These are phyloP conservation scores for Tephrocybe sp. DNA, from an alignment of 768 basidiomycete genomes.

Conservation along the genomic window DNA sequence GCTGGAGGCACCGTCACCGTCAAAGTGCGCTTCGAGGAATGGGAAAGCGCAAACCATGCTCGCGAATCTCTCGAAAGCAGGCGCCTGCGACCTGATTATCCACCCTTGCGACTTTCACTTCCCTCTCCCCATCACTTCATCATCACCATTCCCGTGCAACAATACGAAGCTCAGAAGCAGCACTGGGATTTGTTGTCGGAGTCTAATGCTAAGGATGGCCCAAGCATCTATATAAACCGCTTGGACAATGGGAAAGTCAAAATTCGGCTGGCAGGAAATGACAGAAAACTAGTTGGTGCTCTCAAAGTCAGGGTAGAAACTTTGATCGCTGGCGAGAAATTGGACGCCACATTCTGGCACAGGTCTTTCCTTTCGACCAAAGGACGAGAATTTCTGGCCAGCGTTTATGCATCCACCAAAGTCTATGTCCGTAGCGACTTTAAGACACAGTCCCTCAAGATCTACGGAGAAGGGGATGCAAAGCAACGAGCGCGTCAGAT, in stretches of 20 bases:
- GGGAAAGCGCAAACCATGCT: conserved; percentile 44
- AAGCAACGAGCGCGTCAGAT: conserved; percentile 40
- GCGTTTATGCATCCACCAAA: conserved; percentile 30
- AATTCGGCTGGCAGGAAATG: conserved; percentile 47
- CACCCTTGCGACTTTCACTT: conserved; percentile 35
- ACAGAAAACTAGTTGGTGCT: conserved; percentile 50
- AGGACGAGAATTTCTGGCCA: conserved; percentile 32
- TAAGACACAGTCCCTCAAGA: conserved; percentile 39
- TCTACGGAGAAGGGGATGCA: conserved; percentile 39
- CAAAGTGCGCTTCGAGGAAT: conserved; percentile 44
- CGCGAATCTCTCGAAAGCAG: conserved; percentile 32
- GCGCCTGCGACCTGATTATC: conserved; percentile 26
- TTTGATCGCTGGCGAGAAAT: conserved; percentile 46
- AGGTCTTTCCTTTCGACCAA: conserved; percentile 29
- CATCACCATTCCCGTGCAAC: conserved; percentile 42
- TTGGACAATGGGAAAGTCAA: conserved; percentile 23
- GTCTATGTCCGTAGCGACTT: conserved; percentile 46
- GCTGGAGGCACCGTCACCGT: conserved; percentile 30
- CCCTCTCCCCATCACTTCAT: conserved; percentile 50
- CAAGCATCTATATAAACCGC: conserved; percentile 27
- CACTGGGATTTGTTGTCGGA: conserved; percentile 46
- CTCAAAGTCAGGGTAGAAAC: conserved; percentile 61
- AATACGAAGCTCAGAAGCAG: conserved; percentile 48
- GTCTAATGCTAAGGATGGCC: conserved; percentile 31
- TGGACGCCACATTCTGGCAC: conserved; percentile 49